Evolutionary conservation across 768 basidiomycete species (phyloP).

Genomic region (Piloderma croceum): DNA sequence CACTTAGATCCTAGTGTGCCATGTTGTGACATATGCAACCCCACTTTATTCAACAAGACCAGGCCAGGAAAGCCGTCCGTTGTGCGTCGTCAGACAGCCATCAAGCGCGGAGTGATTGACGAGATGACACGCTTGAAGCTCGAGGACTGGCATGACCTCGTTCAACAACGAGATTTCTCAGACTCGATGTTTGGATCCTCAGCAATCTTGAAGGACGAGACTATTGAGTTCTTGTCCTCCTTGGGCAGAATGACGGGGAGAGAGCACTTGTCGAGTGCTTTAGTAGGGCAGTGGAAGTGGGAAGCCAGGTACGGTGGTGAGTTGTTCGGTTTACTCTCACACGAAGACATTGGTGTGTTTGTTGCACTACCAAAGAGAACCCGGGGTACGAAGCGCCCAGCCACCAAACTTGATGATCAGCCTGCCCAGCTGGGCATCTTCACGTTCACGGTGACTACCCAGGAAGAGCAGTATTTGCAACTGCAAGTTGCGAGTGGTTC

Average conservation of each 20-base stretch:
- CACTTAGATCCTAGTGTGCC: conserved; percentile 13
- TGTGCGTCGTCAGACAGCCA: not conserved
- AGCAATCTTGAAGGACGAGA: not conserved
- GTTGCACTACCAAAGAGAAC: not conserved
- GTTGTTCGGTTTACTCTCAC: conserved; percentile 1
- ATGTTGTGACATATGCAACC: conserved; percentile 25
- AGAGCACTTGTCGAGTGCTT: not conserved
- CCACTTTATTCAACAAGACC: conserved; percentile 12
- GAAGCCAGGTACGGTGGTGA: conserved; percentile 12
- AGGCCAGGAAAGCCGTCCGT: conserved; percentile 7
- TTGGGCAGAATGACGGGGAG: conserved; percentile 1
- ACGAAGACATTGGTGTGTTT: not conserved
- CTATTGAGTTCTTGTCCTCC: conserved; percentile 1
- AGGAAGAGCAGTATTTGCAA: not conserved
- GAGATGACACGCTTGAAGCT: not conserved
- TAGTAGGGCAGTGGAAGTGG: conserved; percentile 16
- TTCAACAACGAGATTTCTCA: not conserved
- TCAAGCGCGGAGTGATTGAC: conserved; percentile 2
- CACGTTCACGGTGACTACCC: not conserved
- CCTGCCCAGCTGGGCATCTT: not conserved
- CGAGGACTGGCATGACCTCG: not conserved
- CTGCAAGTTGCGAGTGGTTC: not conserved
- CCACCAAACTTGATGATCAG: not conserved
- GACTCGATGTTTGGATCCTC: not conserved
- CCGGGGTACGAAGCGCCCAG: conserved; percentile 1